Base-by-base conservation (phyloP, 371 early-diverging fungal species). In the Lichtheimia ornata region DNA sequence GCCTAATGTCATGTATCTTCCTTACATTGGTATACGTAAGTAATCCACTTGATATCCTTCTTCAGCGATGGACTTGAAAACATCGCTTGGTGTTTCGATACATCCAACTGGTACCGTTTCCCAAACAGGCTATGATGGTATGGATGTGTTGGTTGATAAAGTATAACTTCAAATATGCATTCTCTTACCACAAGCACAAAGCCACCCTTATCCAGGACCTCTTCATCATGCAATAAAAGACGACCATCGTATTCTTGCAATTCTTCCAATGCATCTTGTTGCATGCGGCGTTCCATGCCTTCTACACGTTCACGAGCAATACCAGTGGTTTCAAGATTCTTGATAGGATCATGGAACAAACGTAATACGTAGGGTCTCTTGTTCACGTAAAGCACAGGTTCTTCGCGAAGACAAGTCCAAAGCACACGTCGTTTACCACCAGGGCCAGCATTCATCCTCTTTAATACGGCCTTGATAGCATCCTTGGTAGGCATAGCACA, bases 351-450 rank as follows among this genome's bases (percentile, higher is more conserved):
- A 27, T 80, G 76, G 66, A 79, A 85, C 25, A 86, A 49, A 17
- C 90, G 78, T 27, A 89, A 65, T 1, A 89, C 90, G 63, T 84
- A 88, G 4, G 90, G 90, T 20, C 74, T 69, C 4, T 65, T 70
- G 66, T 89, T 88, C 45, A 91, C 79, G 64, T 91, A 92, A 7
- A 92, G 58, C 5, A 90, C 89, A 4, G 92, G 92, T 65, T 92
- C 91, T 68, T 92, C 92, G 11, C 91, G 73, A 35, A 92, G 62
- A 44, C 83, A 85, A 0, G 91, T 89, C 92, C 92, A 92, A 7
- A 83, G 35, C 2, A 89, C 73, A 20, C 53, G 67, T 24, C 78
- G 64, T 9, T 70, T 63, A 6, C 84, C 86, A 17, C 72, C 73
- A 12, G 85, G 85, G 4, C 82, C 84, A 13, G 85, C 86, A 59